These are phyloP conservation scores for Venustampulla echinocandica DNA, from an alignment of 495 filamentous ascomycete species.

Conservation along the genomic window DNA sequence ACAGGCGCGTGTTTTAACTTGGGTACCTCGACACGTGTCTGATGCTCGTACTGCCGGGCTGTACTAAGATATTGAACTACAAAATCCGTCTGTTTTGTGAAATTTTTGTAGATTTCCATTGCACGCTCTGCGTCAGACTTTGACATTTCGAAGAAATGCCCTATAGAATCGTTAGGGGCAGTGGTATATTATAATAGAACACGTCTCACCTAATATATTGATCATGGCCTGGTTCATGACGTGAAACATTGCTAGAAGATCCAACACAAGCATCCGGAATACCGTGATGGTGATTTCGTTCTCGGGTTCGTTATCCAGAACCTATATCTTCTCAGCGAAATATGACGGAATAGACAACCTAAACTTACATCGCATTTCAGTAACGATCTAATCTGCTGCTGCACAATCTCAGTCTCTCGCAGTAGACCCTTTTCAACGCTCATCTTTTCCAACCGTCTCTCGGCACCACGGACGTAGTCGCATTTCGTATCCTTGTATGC, in stretches of 20 bases:
- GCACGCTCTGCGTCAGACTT: slow-evolving; percentile 86
- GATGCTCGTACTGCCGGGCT: slow-evolving; percentile 80
- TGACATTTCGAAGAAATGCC: slow-evolving; percentile 98
- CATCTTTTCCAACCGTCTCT: slow-evolving; percentile 73
- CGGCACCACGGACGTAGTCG: slow-evolving; percentile 82
- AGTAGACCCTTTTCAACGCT: slow-evolving; percentile 88
- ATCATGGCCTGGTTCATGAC: slow-evolving; percentile 97
- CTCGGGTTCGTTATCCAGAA: slow-evolving; percentile 80
- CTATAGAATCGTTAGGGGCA: slow-evolving; percentile 36
- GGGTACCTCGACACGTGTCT: slow-evolving; percentile 87
- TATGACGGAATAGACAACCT: not conserved
- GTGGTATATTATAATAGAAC: not conserved
- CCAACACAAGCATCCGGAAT: slow-evolving; percentile 86
- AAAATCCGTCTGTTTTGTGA: slow-evolving; percentile 83
- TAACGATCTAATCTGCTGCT: slow-evolving; percentile 76
- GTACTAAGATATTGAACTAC: slow-evolving; percentile 86
- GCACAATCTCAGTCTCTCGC: slow-evolving; percentile 85
- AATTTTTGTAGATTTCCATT: slow-evolving; percentile 85
- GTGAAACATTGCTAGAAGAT: slow-evolving; percentile 84
- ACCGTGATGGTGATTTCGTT: slow-evolving; percentile 96
- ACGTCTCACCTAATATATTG: slow-evolving; percentile 75
- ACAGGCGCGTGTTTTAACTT: slow-evolving; percentile 97
- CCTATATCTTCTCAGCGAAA: slow-evolving; percentile 34
- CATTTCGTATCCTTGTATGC: slow-evolving; percentile 75
- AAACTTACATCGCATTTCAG: slow-evolving; percentile 77